Base-by-base conservation (phyloP, 805 yeast species). In the Yarrowia deformans region DNA sequence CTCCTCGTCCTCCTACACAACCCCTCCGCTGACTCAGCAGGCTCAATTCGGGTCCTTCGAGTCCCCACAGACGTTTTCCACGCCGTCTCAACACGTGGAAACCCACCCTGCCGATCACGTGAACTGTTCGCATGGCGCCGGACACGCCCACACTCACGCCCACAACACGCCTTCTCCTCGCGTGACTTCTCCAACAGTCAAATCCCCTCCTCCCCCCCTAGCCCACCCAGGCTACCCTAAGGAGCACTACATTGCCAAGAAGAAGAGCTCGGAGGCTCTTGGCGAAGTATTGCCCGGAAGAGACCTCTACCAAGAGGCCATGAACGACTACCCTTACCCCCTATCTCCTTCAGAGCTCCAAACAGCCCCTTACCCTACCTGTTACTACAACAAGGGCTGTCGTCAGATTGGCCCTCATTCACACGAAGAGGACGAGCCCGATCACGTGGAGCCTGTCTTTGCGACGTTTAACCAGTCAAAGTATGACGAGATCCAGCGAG, bases 151-250 rank as follows among this genome's bases (percentile, higher is more conserved):
- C n/a, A 4, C 34, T 5, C 61, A 55, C 16, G 8, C 4, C 6
- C 63, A 40, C 19, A 14, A 10, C 8, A 18, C 19, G 5, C 14
- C 58, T 14, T n/a, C 18, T 14, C 34, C 43, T 18, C 10, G 7
- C 1, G 42, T 52, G 34, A 7, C 45, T 37, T 19, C 46, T 9
- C 63, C 60, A 1, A 19, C 14, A 1, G 46, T 43, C 1, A 35
- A 6, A 4, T 52, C 58, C 2, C 58, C 63, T 40, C 63, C 37
- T 8, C 63, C 39, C 29, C 48, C 63, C 1, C n/a, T 40, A 2
- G 63, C 32, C 3, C 63, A 56, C 8, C 63, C 63, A 3, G 63
- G 63, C 39, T 56, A 56, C 63, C 63, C 63, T 10, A 42, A 40
- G 14, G 63, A 56, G 10, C 46, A 56, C 48, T 56, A 56, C 63